phyloP scores from a whole-genome alignment of 768 basidiomycete species.

The Psilocybe cyanescens region DNA sequence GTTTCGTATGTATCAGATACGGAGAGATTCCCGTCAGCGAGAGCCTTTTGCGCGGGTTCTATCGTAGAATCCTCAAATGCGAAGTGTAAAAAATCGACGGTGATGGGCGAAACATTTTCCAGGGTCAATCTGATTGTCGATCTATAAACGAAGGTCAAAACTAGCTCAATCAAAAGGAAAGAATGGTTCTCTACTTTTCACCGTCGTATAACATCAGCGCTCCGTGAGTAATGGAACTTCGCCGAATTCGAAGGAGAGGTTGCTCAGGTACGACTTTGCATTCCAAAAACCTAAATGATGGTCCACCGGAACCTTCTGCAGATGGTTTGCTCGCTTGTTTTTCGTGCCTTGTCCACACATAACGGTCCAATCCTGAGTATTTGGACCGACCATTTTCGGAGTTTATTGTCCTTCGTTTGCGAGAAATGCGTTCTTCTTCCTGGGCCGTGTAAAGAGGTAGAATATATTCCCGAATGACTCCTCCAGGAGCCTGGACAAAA shows the following conservation, averaged over 20 bases:
- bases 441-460: slow-evolving; percentile 74
- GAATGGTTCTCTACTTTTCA: slow-evolving; percentile 65
- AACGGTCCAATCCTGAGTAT: slow-evolving; percentile 71
- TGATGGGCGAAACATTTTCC: slow-evolving; percentile 85
- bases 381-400: slow-evolving; percentile 78
- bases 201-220: slow-evolving; percentile 96
- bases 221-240: slow-evolving; percentile 90
- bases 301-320: slow-evolving; percentile 28
- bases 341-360: slow-evolving; percentile 57
- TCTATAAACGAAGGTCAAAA: slow-evolving; percentile 42
- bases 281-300: slow-evolving; percentile 63
- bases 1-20: slow-evolving; percentile 91
- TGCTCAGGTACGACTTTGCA: slow-evolving; percentile 87
- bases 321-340: slow-evolving; percentile 39
- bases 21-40: slow-evolving; percentile 80
- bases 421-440: slow-evolving; percentile 65
- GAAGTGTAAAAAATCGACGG: slow-evolving; percentile 84
- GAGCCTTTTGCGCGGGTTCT: slow-evolving; percentile 69
- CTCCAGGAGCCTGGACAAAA: slow-evolving; percentile 74
- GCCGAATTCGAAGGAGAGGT: slow-evolving; percentile 83
- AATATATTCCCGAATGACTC: slow-evolving; percentile 70
- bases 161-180: slow-evolving; percentile 9
- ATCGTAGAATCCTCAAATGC: slow-evolving; percentile 93
- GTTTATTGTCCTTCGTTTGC: slow-evolving; percentile 59
- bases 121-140: slow-evolving; percentile 84